phyloP scores from a whole-genome alignment of 2,329 filamentous ascomycete species.

The Capronia americana region DNA sequence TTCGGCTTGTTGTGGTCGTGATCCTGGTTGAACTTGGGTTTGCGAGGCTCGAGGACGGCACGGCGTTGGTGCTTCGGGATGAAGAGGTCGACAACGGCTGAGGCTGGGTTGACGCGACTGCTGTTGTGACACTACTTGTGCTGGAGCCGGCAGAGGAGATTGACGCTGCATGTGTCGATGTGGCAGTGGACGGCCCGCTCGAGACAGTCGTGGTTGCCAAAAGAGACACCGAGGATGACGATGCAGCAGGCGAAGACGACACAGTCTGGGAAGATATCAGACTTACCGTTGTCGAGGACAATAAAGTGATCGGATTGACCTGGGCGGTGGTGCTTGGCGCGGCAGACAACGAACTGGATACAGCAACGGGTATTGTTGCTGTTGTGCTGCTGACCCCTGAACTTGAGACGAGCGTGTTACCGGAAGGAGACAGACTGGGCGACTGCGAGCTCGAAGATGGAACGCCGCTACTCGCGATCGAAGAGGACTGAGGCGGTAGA shows the following conservation, averaged over 20 bases:
- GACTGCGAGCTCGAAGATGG: not conserved
- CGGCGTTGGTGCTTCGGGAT: not conserved
- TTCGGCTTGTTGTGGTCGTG: slow-evolving; percentile 12
- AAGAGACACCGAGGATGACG: not conserved
- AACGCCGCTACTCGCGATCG: not conserved
- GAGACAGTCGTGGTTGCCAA: not conserved
- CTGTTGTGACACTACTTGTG: not conserved
- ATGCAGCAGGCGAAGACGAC: not conserved
- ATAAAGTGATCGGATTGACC: not conserved
- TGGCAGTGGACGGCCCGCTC: not conserved
- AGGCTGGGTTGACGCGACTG: not conserved
- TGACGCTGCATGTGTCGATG: not conserved
- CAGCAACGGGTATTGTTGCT: not conserved
- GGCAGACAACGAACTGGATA: not conserved
- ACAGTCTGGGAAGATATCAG: not conserved
- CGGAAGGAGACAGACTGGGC: not conserved
- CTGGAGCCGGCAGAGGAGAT: not conserved
- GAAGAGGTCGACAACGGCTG: not conserved
- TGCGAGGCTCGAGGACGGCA: not conserved
- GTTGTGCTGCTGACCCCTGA: not conserved
- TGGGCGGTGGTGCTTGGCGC: not conserved
- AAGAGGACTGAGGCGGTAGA: not conserved
- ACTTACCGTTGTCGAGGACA: not conserved
- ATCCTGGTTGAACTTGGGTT: not conserved
- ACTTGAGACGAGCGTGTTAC: not conserved